A percentile compares a stretch with the other conserved stretches of the same genome.
These are phyloP conservation scores for Hypoxylon crocopeplum DNA, from an alignment of 495 filamentous ascomycete species.

Conservation along the genomic window DNA sequence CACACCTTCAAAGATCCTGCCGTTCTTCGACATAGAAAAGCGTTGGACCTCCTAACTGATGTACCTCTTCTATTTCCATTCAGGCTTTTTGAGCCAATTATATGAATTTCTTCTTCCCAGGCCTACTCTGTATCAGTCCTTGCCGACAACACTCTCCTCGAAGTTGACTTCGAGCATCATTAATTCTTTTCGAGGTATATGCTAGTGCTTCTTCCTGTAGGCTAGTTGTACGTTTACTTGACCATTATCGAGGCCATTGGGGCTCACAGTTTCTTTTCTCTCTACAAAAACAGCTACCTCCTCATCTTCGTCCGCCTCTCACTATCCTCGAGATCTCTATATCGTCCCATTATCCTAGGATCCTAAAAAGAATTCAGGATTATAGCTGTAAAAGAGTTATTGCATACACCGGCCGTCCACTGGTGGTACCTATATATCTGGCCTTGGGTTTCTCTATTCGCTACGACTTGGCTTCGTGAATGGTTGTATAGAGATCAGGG, in stretches of 20 bases:
- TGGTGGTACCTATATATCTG: not conserved
- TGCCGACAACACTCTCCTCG: not conserved
- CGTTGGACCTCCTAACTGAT: constrained; percentile 21
- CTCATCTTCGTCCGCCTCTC: not conserved
- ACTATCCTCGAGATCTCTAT: not conserved
- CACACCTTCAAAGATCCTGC: constrained; percentile 35
- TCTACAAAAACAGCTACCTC: not conserved
- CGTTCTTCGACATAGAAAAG: constrained; percentile 27
- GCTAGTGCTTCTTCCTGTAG: not conserved
- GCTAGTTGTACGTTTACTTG: not conserved
- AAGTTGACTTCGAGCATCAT: not conserved
- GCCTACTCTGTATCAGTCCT: not conserved
- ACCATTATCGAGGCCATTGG: not conserved
- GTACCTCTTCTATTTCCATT: constrained; percentile 6
- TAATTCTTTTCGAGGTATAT: not conserved
- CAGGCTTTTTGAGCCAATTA: constrained; percentile 5
- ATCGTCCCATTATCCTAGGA: not conserved
- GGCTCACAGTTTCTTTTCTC: not conserved
- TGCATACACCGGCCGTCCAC: not conserved
- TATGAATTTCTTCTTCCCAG: not conserved
- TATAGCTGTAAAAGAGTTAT: not conserved
- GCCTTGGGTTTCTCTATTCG: not conserved
- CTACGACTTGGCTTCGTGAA: not conserved
- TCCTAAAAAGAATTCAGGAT: not conserved
- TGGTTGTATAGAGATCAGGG: not conserved